Evolutionary conservation across 176 grass and related monocot genomes (phyloP), one percentile per base, ranked within the genome.

Genomic region (Carex myosuroides): DNA sequence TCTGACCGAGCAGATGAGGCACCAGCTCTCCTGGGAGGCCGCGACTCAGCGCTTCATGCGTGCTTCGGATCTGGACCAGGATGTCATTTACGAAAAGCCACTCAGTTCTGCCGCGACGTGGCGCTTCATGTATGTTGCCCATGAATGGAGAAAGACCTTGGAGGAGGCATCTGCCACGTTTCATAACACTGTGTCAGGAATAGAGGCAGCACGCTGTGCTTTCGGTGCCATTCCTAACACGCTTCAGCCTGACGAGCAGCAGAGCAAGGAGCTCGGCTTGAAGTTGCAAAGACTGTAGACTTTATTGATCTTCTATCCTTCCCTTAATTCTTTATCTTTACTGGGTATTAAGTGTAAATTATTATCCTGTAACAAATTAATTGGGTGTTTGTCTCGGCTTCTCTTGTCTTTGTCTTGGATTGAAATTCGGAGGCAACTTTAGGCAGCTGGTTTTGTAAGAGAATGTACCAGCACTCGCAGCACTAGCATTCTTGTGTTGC

Each of bases 11-110:
- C 83, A 90, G 50, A 70, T 90, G 85, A 87, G 88, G 59, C 88
- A 95, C 35, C 90, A 93, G 80, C 85, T 98, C 81, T 98, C 96
- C 60, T 98, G 96, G 96, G 93, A 98, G 67, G 89, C 96, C 13
- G 96, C 93, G 4, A 98, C 96, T 33, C 84, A 95, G 79, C 91
- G 96, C 81, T 95, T 98, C 76, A 72, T 98, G 13, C 85, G 70
- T 52, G 88, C 88, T 58, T 90, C 93, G 13, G 96, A 85, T 29
- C 86, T 98, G 37, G 71, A 86, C 12, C 79, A 87, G 42, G 20
- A 57, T 71, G 64, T 41, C 87, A 60, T 81, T 80, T 81, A 67
- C 2, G 81, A 69, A 68, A 83, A 83, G 44, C 37, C 81, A 42
- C 62, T 69, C 16, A 30, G 61, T 44, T 62, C 87, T 60, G 53